Evolutionary conservation across 139 green algal species (phyloP).

Genomic region (Chlamydomonas asymmetrica): DNA sequence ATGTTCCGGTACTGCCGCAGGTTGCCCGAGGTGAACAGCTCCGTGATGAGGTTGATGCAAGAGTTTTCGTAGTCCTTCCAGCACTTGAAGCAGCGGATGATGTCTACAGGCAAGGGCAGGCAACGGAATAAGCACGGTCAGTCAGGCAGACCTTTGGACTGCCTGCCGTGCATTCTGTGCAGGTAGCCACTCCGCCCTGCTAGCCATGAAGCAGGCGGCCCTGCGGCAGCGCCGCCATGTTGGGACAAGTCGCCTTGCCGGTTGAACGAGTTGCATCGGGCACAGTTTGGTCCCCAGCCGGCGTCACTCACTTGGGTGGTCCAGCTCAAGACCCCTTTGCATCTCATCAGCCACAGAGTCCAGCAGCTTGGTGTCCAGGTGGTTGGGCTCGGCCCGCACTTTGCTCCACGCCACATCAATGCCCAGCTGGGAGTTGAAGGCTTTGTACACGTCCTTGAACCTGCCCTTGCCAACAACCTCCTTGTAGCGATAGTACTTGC

Average conservation of each 20-base stretch:
- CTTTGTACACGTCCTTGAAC: constrained; percentile 73
- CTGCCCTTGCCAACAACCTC: constrained; percentile 72
- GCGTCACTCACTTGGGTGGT: too few relatives aligned
- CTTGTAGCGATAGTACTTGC: constrained; percentile 76
- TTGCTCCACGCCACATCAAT: constrained; percentile 94
- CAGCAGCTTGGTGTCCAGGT: constrained; percentile 72
- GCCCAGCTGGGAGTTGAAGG: constrained; percentile 73
- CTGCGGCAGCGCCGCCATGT: too few relatives aligned
- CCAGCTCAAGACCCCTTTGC: constrained; percentile 74
- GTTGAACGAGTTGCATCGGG: too few relatives aligned
- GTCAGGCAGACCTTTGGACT: too few relatives aligned
- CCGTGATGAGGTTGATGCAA: constrained; percentile 93
- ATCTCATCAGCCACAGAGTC: constrained; percentile 73
- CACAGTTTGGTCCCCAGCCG: too few relatives aligned
- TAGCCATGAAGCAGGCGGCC: too few relatives aligned
- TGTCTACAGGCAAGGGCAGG: too few relatives aligned
- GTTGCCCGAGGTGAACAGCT: constrained; percentile 92
- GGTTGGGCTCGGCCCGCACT: constrained; percentile 59
- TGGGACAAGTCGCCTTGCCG: too few relatives aligned
- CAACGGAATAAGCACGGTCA: too few relatives aligned
- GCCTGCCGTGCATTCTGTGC: too few relatives aligned
- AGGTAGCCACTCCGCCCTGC: too few relatives aligned
- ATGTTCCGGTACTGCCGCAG: constrained; percentile 85
- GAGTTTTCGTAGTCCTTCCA: constrained; percentile 70
- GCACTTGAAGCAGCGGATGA: constrained; percentile 86